Evolutionary conservation across 78 protist species (phyloP).

Genomic region (Bodo saltans): DNA sequence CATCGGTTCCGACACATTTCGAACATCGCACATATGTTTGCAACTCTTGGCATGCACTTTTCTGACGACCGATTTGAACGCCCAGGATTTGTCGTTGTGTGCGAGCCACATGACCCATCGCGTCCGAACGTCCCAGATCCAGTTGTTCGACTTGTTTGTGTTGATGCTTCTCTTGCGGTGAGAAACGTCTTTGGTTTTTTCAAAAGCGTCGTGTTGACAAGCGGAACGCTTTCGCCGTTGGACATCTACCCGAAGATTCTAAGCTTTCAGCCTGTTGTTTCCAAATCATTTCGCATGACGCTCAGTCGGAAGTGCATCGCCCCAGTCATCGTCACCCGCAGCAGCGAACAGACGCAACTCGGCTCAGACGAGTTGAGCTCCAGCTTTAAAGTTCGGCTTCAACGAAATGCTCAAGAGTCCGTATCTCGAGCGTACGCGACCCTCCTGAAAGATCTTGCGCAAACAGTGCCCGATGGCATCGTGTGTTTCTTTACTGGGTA

Average conservation of each 20-base stretch:
- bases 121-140: constrained; percentile 52
- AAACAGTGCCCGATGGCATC: constrained; percentile 95
- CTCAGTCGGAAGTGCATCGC: constrained; percentile 31
- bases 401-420: constrained; percentile 47
- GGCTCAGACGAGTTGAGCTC: constrained; percentile 42
- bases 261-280: constrained; percentile 66
- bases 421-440: constrained; percentile 83
- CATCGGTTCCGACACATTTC: constrained; percentile 64
- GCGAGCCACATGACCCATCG: constrained; percentile 74
- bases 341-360: constrained; percentile 35
- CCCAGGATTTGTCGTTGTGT: constrained; percentile 72
- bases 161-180: constrained; percentile 94
- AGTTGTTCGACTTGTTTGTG: constrained; percentile 50
- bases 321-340: constrained; percentile 53
- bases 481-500: constrained; percentile 94
- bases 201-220: constrained; percentile 64
- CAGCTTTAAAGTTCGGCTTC: constrained; percentile 42
- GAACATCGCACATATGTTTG: constrained; percentile 72
- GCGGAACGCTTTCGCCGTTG: constrained; percentile 94
- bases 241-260: constrained; percentile 89
- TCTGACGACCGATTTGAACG: constrained; percentile 16
- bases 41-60: constrained; percentile 80
- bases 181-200: constrained; percentile 76
- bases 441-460: constrained; percentile 61
- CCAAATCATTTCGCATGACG: constrained; percentile 20